Evolutionary conservation across 768 basidiomycete species (phyloP).

Genomic region (Termitomyces sp.): DNA sequence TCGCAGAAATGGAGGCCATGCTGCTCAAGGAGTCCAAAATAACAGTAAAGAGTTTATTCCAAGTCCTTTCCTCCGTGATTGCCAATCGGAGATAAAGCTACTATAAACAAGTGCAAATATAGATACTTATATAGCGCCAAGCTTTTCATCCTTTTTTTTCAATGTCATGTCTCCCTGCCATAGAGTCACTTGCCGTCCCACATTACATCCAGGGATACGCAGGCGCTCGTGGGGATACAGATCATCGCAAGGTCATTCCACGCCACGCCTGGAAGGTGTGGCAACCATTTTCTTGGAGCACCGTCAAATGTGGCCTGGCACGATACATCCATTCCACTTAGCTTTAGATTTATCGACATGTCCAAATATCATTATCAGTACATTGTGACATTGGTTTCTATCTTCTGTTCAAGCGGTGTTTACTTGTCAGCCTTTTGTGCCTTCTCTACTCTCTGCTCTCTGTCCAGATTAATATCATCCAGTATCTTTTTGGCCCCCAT

Average conservation of each 20-base stretch:
- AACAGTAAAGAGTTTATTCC: not conserved
- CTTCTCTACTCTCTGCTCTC: conserved; percentile 44
- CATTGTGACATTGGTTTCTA: not conserved
- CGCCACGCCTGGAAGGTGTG: conserved; percentile 21
- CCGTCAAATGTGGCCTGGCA: conserved; percentile 25
- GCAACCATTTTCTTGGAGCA: conserved; percentile 19
- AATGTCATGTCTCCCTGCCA: conserved; percentile 52
- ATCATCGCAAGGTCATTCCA: conserved; percentile 31
- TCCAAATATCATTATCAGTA: conserved; percentile 8
- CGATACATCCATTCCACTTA: conserved; percentile 21
- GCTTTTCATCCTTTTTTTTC: conserved; percentile 12
- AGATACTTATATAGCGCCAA: conserved; percentile 24
- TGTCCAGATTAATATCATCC: conserved; percentile 76
- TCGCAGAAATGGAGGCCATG: conserved; percentile 62
- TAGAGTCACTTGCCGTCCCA: conserved; percentile 70
- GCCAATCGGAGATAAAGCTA: not conserved
- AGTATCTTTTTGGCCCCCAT: conserved; percentile 77
- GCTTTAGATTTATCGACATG: not conserved
- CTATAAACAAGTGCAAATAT: conserved; percentile 16
- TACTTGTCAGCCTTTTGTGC: conserved; percentile 32
- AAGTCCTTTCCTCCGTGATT: not conserved
- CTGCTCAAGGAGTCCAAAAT: not conserved
- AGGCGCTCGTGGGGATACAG: conserved; percentile 75
- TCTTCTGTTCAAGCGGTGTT: conserved; percentile 1
- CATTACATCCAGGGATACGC: conserved; percentile 36